Base-by-base conservation (phyloP, 73 alveolate genomes). In the Diophrys sp. region DNA sequence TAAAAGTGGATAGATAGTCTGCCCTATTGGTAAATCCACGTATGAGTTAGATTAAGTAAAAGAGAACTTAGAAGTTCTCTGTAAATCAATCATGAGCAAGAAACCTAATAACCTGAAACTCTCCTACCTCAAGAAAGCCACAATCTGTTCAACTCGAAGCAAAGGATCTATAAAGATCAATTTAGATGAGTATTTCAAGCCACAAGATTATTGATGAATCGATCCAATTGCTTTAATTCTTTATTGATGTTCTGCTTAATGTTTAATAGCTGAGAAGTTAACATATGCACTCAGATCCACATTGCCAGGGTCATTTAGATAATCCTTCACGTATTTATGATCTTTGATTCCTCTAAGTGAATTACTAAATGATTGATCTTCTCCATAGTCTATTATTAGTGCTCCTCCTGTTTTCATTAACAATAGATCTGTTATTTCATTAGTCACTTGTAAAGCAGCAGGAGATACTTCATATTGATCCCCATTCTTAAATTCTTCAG, bases 381-480 rank as follows among this genome's bases (percentile, higher is more conserved):
- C 98, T 56, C 98, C 98, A 82, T 94, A 94, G 75, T 94, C 98
- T 67, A 94, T 87, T 31, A 92, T 80, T 0, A 94, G 79, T 30
- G 95, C 89, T 23, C 91, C 89, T 2, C 98, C 96, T 5, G 81
- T 78, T 0, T 85, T 66, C 33, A 81, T 66, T 5, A 81, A 74
- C 27, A 94, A 70, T 25, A 92, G 18, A 26, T 83, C 86, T 14
- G 91, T 80, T 18, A 94, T 74, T 0, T 92, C 90, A 31, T 81
- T 74, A 1, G 84, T 83, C 18, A 94, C 67, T 0, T 70, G 75
- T 27, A 74, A 69, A 0, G 90, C 70, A 23, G 67, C 75, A 2
- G 98, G 98, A 62, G 89, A 76, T 0, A 94, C 76, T 73, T 94
- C 98, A 14, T 91, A 84, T 74, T 79, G 67, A 54, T 91, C 95